Evolutionary conservation across 2,329 filamentous ascomycete genomes (phyloP).

Genomic region (Juglanconis juglandina): DNA sequence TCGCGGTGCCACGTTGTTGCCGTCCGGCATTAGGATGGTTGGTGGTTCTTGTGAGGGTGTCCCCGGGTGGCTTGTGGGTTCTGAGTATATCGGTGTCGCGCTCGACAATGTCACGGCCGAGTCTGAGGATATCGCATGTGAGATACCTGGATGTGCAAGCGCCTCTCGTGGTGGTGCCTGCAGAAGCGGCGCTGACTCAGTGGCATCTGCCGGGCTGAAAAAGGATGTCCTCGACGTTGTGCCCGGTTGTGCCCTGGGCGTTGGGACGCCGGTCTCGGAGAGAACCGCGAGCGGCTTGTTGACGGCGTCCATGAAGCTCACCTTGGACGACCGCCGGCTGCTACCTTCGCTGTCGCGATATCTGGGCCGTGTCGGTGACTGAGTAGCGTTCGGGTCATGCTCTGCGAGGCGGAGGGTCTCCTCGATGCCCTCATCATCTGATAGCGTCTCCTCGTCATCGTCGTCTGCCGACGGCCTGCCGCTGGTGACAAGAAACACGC

Average conservation of each 20-base stretch:
- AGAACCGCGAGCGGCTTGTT: conserved; percentile 35
- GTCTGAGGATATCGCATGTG: conserved; percentile 32
- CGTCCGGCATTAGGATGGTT: conserved; percentile 4
- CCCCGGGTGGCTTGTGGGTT: conserved; percentile 25
- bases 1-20: conserved; percentile 27
- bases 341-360: conserved; percentile 22
- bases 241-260: conserved; percentile 30
- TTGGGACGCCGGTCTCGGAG: conserved; percentile 34
- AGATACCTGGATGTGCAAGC: conserved; percentile 31
- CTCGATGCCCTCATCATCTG: conserved; percentile 57
- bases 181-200: conserved; percentile 38
- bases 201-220: conserved; percentile 25
- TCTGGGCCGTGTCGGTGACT: conserved; percentile 31
- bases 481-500: conserved; percentile 95
- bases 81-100: conserved; percentile 26
- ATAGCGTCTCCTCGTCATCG: conserved; percentile 54
- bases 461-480: conserved; percentile 62
- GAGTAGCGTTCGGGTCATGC: conserved; percentile 46
- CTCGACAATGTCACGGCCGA: conserved; percentile 28
- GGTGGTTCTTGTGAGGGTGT: conserved; percentile 20
- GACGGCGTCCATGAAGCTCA: conserved; percentile 39
- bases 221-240: conserved; percentile 27
- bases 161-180: conserved; percentile 42
- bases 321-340: conserved; percentile 48
- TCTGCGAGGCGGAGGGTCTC: conserved; percentile 59